Evolutionary conservation across 441 rosid genomes (phyloP).

Genomic region (Melastoma candidum): DNA sequence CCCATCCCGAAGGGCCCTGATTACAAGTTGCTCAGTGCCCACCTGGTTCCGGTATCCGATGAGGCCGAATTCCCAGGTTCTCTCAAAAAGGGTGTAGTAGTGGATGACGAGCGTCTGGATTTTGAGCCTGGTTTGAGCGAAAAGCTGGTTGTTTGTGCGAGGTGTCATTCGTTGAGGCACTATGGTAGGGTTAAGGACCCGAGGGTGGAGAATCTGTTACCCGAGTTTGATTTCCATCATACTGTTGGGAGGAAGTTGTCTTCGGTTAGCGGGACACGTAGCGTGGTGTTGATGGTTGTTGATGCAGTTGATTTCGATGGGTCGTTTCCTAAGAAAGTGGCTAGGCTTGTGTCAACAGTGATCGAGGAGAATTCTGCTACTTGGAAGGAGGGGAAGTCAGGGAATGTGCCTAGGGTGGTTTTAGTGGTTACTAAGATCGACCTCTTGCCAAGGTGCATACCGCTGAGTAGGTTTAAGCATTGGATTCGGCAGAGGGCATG

Average conservation of each 20-base stretch:
- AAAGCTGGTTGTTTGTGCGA: slow-evolving; percentile 62
- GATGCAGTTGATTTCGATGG: slow-evolving; percentile 91
- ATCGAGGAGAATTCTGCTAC: slow-evolving; percentile 56
- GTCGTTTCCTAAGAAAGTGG: slow-evolving; percentile 70
- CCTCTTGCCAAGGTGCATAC: slow-evolving; percentile 58
- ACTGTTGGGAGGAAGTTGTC: slow-evolving; percentile 68
- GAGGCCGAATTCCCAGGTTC: slow-evolving; percentile 46
- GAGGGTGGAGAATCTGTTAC: slow-evolving; percentile 73
- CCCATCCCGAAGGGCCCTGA: slow-evolving; percentile 37
- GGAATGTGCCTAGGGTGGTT: slow-evolving; percentile 67
- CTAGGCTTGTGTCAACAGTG: slow-evolving; percentile 54
- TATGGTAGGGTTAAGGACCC: slow-evolving; percentile 86
- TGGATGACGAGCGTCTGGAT: slow-evolving; percentile 24
- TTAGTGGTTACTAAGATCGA: slow-evolving; percentile 85
- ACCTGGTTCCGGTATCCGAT: slow-evolving; percentile 40
- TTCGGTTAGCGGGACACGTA: slow-evolving; percentile 53
- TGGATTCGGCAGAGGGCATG: slow-evolving; percentile 85
- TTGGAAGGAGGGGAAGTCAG: slow-evolving; percentile 82
- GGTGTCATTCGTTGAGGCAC: slow-evolving; percentile 83
- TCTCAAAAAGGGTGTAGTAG: slow-evolving; percentile 46
- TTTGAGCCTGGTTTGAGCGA: slow-evolving; percentile 9
- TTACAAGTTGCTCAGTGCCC: slow-evolving; percentile 19
- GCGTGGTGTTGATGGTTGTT: slow-evolving; percentile 72
- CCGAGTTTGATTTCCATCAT: slow-evolving; percentile 83
- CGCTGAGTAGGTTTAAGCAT: slow-evolving; percentile 67